Evolutionary conservation across 257 asterid species (phyloP).

Genomic region (Solanum pinnatisectum): DNA sequence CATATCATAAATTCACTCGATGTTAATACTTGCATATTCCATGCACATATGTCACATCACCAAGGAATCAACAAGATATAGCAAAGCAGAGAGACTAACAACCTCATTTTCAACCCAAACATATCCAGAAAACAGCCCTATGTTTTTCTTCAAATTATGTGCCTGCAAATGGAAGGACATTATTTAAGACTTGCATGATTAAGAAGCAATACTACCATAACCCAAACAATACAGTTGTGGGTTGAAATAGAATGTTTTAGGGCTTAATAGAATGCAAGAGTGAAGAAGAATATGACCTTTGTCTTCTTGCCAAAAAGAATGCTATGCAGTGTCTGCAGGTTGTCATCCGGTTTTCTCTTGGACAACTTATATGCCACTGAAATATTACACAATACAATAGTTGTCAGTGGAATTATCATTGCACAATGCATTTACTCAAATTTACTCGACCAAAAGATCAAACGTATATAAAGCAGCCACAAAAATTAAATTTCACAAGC

Average conservation of each 20-base stretch:
- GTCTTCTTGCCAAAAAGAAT: slow-evolving; percentile 84
- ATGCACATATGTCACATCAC: not conserved
- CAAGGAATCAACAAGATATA: not conserved
- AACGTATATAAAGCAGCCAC: not conserved
- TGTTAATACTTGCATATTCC: not conserved
- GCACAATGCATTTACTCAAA: not conserved
- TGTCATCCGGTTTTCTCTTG: slow-evolving; percentile 87
- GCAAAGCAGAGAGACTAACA: not conserved
- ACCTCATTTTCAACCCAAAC: slow-evolving; percentile 90
- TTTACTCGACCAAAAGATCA: not conserved
- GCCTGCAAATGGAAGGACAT: slow-evolving; percentile 33
- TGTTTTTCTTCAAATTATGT: slow-evolving; percentile 59
- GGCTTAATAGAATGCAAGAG: not conserved
- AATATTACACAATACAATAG: not conserved
- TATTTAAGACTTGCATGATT: not conserved
- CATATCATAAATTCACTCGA: not conserved
- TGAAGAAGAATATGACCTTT: slow-evolving; percentile 33
- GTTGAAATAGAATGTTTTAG: not conserved
- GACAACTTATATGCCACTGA: slow-evolving; percentile 91
- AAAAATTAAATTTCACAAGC: not conserved
- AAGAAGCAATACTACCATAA: not conserved
- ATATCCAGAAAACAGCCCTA: slow-evolving; percentile 91
- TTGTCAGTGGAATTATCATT: not conserved
- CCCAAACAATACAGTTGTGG: not conserved
- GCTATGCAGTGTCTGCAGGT: slow-evolving; percentile 69